Evolutionary conservation across 148 eudicot genomes (phyloP).

Genomic region (Chenopodium quinoa): DNA sequence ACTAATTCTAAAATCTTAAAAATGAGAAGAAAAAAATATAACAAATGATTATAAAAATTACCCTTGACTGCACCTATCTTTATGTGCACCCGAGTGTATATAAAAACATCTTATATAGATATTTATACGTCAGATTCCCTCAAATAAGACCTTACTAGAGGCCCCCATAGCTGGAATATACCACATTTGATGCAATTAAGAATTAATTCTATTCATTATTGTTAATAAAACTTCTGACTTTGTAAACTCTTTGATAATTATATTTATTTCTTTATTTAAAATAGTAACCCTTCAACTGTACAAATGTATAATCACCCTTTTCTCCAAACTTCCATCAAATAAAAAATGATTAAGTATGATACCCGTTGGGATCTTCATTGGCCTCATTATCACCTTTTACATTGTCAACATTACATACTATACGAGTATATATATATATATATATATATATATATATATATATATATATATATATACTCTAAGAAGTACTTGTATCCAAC

Average conservation of each 20-base stretch:
- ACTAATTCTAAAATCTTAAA: no score
- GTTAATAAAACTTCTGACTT: not conserved
- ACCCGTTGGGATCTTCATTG: slow-evolving; percentile 5
- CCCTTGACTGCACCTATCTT: no score
- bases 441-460: not conserved
- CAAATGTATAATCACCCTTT: not conserved
- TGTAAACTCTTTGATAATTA: not conserved
- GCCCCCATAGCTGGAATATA: not conserved
- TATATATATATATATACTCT: not conserved
- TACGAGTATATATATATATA: not conserved
- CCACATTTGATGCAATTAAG: not conserved
- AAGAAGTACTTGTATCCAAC: not conserved
- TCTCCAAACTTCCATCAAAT: not conserved
- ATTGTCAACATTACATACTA: slow-evolving; percentile 20
- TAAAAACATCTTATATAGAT: no score
- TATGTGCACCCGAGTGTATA: no score
- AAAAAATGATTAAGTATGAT: not conserved
- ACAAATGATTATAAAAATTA: no score
- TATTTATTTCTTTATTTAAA: not conserved
- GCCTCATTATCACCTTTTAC: slow-evolving; percentile 9
- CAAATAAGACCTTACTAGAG: not conserved
- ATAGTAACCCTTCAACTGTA: not conserved
- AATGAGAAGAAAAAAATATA: no score
- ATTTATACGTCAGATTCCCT: no score
- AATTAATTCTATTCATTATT: no score